These are phyloP conservation scores for Clarireedia sp. DNA, from an alignment of 2,329 filamentous ascomycete genomes.

Conservation along the genomic window DNA sequence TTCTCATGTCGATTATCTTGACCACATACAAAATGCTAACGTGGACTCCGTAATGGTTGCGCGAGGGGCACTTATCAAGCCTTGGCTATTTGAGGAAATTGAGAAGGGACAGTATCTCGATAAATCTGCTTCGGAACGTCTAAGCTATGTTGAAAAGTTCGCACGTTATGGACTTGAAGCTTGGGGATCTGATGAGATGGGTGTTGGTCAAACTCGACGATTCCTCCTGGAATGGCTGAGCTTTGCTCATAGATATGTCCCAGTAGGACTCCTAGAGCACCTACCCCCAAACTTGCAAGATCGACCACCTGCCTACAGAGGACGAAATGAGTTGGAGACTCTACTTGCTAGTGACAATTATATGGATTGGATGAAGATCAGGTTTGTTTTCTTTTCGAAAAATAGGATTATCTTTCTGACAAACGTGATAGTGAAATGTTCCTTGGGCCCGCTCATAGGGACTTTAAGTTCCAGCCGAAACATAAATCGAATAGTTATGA, in stretches of 20 bases:
- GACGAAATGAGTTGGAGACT: conserved; percentile 88
- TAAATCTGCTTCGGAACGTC: conserved; percentile 81
- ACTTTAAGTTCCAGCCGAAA: conserved; percentile 93
- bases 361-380: conserved; percentile 98
- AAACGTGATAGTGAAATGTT: conserved; percentile 78
- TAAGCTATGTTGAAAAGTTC: conserved; percentile 82
- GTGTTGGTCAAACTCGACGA: conserved; percentile 79
- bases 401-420: neutral
- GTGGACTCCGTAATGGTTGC: conserved; percentile 96
- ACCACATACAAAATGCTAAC: conserved; percentile 65
- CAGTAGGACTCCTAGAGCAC: conserved; percentile 78
- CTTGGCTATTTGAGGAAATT: conserved; percentile 98
- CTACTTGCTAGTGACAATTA: conserved; percentile 85
- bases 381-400: conserved; percentile 48
- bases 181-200: conserved; percentile 94
- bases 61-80: conserved; percentile 93
- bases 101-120: conserved; percentile 86
- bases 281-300: conserved; percentile 86
- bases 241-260: conserved; percentile 87
- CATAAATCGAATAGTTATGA: conserved; percentile 93
- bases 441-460: conserved; percentile 78
- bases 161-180: conserved; percentile 82
- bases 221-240: conserved; percentile 95
- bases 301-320: conserved; percentile 73
- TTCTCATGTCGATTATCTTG: conserved; percentile 80